Evolutionary conservation across 805 yeast species (phyloP).

Genomic region (Saccharomyces kudriavzevii): DNA sequence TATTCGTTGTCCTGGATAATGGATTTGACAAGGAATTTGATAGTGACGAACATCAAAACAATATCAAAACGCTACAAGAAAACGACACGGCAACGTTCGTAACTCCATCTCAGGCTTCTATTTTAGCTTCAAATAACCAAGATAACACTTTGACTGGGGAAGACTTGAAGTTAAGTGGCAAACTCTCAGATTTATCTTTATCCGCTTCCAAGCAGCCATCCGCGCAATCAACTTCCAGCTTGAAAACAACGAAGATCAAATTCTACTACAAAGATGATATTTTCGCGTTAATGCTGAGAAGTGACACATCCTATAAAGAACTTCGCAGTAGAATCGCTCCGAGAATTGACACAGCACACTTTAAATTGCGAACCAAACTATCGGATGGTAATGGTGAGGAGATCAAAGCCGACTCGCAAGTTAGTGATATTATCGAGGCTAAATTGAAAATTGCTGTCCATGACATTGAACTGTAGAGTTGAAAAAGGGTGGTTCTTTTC

Average conservation of each 20-base stretch:
- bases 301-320: conserved; percentile 40
- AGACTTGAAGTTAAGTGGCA: conserved; percentile 24
- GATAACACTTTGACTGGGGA: conserved; percentile 29
- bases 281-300: conserved; percentile 56
- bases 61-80: conserved; percentile 3
- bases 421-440: conserved; percentile 28
- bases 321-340: conserved; percentile 44
- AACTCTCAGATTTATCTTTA: conserved; percentile 22
- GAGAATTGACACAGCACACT: conserved; percentile 37
- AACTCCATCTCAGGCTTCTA: background rate
- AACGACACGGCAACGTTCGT: conserved; percentile 11
- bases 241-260: conserved; percentile 46
- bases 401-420: conserved; percentile 29
- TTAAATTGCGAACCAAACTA: conserved; percentile 30
- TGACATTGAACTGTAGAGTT: conserved; percentile 17
- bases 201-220: conserved; percentile 18
- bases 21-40: conserved; percentile 28
- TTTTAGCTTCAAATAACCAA: conserved; percentile 17
- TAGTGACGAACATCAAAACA: conserved; percentile 2
- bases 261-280: conserved; percentile 76
- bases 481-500: background rate
- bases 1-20: conserved; percentile 50
- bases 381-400: conserved; percentile 29
- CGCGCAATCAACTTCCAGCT: conserved; percentile 21
- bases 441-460: conserved; percentile 33